Base-by-base conservation (phyloP, 1,284 basidiomycete species). In the Sanguinoderma infundibulare region DNA sequence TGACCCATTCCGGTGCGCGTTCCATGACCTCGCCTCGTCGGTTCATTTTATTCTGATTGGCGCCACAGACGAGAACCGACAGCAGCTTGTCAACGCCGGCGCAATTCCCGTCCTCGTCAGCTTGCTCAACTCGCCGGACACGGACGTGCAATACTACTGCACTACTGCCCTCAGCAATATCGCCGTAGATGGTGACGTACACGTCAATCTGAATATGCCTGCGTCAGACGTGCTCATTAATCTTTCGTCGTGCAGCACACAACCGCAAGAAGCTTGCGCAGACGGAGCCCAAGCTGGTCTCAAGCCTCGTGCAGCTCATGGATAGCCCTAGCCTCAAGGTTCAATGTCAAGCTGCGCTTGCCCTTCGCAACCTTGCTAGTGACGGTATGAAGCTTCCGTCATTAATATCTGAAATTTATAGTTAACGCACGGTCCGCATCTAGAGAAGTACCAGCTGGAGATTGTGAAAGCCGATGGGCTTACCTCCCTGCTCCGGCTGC, bases 101-200 rank as follows among this genome's bases (percentile, higher is more conserved):
- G 98, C 98, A 22, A 98, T 99, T 63, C 98, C 98, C 14, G 98
- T 99, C 38, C 87, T 99, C 28, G 98, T 99, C 67, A 92, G 91
- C 72, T 82, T 99, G 39, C 83, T 99, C 60, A 97, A 96, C 74
- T 97, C 95, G n/a, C 88, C 94, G 46, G 97, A 99, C 75, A 99
- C 97, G 22, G 97, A 99, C 75, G 98, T 99, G 2, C 98, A 99
- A 77, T 99, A 99, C 75, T 99, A 99, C 76, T 99, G 98, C 79
- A 99, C 98, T 6, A 99, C 98, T 26, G 98, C 98, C 0, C 80
- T 99, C 65, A 96, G 94, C 75, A 99, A 99, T 77, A 99, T 99
- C 70, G 98, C 98, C 40, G 96, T 98, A 6, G 96, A 98, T 79
- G 92, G 94, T 90, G 66, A 50, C 84, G 72, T 22, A 38, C 28